phyloP scores from a whole-genome alignment of 768 basidiomycete species.

The Artomyces pyxidatus region DNA sequence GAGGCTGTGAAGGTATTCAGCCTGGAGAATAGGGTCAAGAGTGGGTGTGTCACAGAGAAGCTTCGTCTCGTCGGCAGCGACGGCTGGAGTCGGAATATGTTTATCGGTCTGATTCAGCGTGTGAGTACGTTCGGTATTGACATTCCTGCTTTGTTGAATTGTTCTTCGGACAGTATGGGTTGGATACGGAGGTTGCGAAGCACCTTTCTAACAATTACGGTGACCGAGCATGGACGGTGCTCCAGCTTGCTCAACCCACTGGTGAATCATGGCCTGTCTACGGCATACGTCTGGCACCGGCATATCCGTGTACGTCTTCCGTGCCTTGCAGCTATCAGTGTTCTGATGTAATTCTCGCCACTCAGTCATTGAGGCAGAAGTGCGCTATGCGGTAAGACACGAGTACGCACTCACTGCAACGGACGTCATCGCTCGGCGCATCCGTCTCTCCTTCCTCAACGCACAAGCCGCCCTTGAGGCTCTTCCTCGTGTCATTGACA shows the following conservation, averaged over 20 bases:
- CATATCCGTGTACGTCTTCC: conserved; percentile 62
- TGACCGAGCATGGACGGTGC: conserved; percentile 94
- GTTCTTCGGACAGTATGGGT: conserved; percentile 53
- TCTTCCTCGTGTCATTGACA: conserved; percentile 81
- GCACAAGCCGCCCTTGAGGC: conserved; percentile 76
- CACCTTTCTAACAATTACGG: conserved; percentile 94
- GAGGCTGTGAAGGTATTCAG: conserved; percentile 73
- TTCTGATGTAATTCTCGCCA: background rate
- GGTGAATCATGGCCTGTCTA: conserved; percentile 81
- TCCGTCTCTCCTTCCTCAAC: conserved; percentile 92
- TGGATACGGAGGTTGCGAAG: conserved; percentile 87
- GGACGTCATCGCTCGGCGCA: conserved; percentile 89
- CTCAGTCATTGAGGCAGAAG: conserved; percentile 85
- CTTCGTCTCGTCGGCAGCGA: conserved; percentile 87
- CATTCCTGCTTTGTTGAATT: background rate
- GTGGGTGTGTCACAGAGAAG: conserved; percentile 69
- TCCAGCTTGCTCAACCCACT: conserved; percentile 69
- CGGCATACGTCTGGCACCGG: conserved; percentile 59
- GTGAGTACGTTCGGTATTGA: conserved; percentile 32
- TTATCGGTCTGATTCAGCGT: conserved; percentile 89
- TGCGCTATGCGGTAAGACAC: conserved; percentile 77
- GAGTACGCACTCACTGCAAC: conserved; percentile 92
- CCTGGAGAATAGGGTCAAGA: conserved; percentile 45
- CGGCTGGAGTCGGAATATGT: conserved; percentile 94
- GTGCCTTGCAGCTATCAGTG: background rate